A percentile compares a stretch with the other conserved stretches of the same genome.
phyloP scores from a whole-genome alignment of 345 rosid genomes.

The Salix purpurea region DNA sequence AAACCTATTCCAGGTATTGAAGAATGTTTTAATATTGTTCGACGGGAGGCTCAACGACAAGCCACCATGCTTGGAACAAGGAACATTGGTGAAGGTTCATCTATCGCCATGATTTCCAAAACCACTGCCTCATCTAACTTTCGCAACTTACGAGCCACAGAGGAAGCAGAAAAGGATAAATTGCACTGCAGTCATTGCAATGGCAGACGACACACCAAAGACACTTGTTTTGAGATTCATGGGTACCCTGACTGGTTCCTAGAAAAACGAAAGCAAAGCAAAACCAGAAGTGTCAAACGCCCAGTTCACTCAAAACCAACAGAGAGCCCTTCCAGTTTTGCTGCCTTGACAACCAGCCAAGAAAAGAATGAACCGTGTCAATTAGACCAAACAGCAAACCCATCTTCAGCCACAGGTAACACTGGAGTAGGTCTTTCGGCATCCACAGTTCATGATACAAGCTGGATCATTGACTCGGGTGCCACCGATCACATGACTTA shows the following conservation, averaged over 20 bases:
- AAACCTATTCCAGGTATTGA: not conserved
- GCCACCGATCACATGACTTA: not conserved
- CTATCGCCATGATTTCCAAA: not conserved
- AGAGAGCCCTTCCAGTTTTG: no score
- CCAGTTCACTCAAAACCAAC: no score
- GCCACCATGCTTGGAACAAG: not conserved
- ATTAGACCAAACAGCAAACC: no score
- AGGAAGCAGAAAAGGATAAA: not conserved
- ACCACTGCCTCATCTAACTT: not conserved
- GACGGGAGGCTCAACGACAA: not conserved
- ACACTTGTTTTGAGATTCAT: not conserved
- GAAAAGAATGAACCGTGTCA: no score
- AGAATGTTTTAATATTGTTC: not conserved
- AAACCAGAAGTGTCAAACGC: not conserved
- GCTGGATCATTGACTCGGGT: not conserved
- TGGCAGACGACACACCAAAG: not conserved
- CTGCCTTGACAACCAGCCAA: no score
- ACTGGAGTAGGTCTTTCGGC: not conserved
- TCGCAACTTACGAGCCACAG: rapidly evolving
- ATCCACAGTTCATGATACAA: not conserved
- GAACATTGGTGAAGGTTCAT: not conserved
- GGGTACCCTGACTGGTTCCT: not conserved
- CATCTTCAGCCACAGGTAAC: rapidly evolving
- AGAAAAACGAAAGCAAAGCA: not conserved
- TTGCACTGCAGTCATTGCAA: not conserved